Percentiles rank a stretch among this genome's conserved stretches.
These are phyloP conservation scores for Rauvolfia tetraphylla DNA, from an alignment of 257 asterid genomes.

Conservation along the genomic window DNA sequence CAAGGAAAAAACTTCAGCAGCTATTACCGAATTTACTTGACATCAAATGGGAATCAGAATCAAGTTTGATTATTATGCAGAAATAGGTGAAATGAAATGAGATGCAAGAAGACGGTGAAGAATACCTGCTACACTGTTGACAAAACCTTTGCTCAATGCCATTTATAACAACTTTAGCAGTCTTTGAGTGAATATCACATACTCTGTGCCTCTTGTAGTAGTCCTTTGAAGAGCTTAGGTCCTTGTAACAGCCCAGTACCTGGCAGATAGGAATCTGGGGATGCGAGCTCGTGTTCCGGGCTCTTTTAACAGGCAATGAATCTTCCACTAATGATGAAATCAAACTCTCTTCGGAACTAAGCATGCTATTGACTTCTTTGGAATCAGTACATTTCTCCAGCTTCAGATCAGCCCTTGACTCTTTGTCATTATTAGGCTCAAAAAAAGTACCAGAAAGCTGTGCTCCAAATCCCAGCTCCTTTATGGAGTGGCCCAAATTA, in stretches of 20 bases:
- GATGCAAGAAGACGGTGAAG: background rate
- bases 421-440: constrained; percentile 6
- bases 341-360: constrained; percentile 19
- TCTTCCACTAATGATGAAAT: constrained; percentile 28
- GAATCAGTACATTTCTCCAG: constrained; percentile 13
- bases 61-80: background rate
- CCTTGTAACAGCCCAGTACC: constrained; percentile 64
- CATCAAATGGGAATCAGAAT: background rate
- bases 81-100: constrained; percentile 4
- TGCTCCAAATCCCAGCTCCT: constrained; percentile 20
- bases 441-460: constrained; percentile 5
- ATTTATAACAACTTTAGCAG: constrained; percentile 55
- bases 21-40: background rate
- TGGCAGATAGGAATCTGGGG: constrained; percentile 49
- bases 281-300: constrained; percentile 25
- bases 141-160: constrained; percentile 69
- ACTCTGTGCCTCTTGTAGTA: constrained; percentile 75
- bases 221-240: constrained; percentile 60
- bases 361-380: constrained; percentile 21
- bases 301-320: constrained; percentile 34
- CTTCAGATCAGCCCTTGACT: constrained; percentile 7
- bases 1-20: background rate
- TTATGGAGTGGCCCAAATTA: constrained; percentile 4
- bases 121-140: constrained; percentile 83
- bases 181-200: constrained; percentile 66